phyloP scores from a whole-genome alignment of 495 filamentous ascomycete species.

The Aspergillus ostianus region DNA sequence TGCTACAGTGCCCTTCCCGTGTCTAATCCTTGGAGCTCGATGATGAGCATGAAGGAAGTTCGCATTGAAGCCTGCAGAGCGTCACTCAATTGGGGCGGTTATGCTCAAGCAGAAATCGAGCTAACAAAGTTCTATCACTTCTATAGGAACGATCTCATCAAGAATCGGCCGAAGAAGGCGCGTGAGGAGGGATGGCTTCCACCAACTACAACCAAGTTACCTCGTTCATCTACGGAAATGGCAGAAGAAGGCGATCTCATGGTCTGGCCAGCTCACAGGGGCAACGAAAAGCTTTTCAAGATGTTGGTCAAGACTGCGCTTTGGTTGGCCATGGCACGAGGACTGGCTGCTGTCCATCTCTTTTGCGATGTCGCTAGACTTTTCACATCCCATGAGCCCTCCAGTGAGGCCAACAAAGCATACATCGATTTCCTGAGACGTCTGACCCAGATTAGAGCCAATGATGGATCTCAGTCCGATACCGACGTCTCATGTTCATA shows the following conservation, averaged over 20 bases:
- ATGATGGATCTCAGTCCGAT: slow-evolving; percentile 7
- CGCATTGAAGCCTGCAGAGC: slow-evolving; percentile 27
- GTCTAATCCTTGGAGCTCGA: slow-evolving; percentile 10
- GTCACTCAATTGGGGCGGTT: slow-evolving; percentile 42
- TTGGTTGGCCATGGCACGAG: slow-evolving; percentile 29
- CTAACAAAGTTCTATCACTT: slow-evolving; percentile 55
- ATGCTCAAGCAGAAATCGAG: slow-evolving; percentile 57
- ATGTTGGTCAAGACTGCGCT: slow-evolving; percentile 24
- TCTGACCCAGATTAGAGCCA: slow-evolving; percentile 18
- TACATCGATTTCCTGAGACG: slow-evolving; percentile 16
- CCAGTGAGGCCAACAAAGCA: not conserved
- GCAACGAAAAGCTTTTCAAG: slow-evolving; percentile 3
- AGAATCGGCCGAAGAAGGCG: slow-evolving; percentile 16
- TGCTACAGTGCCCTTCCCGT: slow-evolving; percentile 17
- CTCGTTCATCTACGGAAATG: slow-evolving; percentile 11
- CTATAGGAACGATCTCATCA: slow-evolving; percentile 29
- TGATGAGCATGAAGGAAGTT: slow-evolving; percentile 21
- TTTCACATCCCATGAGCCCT: slow-evolving; percentile 15
- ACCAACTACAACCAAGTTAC: slow-evolving; percentile 7
- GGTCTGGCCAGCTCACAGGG: slow-evolving; percentile 13
- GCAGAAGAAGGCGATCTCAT: slow-evolving; percentile 12
- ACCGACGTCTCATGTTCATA: slow-evolving; percentile 8
- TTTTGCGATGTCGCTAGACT: slow-evolving; percentile 25
- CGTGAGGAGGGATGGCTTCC: slow-evolving; percentile 22
- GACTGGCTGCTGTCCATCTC: slow-evolving; percentile 27